Evolutionary conservation across 2,329 filamentous ascomycete species (phyloP).

Genomic region (Ilyonectria destructans): DNA sequence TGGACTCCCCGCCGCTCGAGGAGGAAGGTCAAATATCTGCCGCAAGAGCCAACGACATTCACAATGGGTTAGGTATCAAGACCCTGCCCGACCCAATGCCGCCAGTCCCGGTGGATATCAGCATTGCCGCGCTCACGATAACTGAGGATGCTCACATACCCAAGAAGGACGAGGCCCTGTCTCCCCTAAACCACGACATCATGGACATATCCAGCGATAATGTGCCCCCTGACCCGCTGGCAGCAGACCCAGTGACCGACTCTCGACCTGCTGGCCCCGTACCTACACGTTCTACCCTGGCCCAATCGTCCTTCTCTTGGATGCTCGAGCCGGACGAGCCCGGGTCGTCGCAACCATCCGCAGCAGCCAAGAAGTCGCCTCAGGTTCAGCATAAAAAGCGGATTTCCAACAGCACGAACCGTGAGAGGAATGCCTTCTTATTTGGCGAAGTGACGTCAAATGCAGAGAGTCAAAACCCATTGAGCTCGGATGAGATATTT

Average conservation of each 20-base stretch:
- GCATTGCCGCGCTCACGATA: conserved; percentile 43
- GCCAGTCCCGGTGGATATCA: conserved; percentile 24
- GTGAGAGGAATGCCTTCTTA: conserved; percentile 72
- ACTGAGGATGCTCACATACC: conserved; percentile 24
- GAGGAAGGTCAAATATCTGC: conserved; percentile 34
- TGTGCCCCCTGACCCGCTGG: conserved; percentile 12
- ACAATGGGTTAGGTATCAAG: neutral
- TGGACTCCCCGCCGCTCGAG: conserved; percentile 39
- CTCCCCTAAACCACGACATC: conserved; percentile 32
- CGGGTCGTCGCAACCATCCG: conserved; percentile 40
- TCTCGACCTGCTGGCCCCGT: conserved; percentile 59
- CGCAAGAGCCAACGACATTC: conserved; percentile 28
- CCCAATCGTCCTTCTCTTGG: conserved; percentile 85
- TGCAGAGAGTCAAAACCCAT: conserved; percentile 53
- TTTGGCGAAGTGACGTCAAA: conserved; percentile 69
- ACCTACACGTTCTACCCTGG: conserved; percentile 76
- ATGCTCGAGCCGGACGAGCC: conserved; percentile 77
- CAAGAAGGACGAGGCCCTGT: conserved; percentile 22
- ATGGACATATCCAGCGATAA: conserved; percentile 43
- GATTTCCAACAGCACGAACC: conserved; percentile 61
- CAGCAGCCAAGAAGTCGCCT: conserved; percentile 51
- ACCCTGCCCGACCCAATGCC: conserved; percentile 35
- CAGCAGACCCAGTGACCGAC: conserved; percentile 2
- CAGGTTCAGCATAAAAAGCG: conserved; percentile 59
- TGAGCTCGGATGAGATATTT: conserved; percentile 68